Percentiles rank a stretch among this genome's conserved stretches.
These are phyloP conservation scores for Ulota crispa DNA, from an alignment of 225 moss, liverwort and hornwort species.

Conservation along the genomic window DNA sequence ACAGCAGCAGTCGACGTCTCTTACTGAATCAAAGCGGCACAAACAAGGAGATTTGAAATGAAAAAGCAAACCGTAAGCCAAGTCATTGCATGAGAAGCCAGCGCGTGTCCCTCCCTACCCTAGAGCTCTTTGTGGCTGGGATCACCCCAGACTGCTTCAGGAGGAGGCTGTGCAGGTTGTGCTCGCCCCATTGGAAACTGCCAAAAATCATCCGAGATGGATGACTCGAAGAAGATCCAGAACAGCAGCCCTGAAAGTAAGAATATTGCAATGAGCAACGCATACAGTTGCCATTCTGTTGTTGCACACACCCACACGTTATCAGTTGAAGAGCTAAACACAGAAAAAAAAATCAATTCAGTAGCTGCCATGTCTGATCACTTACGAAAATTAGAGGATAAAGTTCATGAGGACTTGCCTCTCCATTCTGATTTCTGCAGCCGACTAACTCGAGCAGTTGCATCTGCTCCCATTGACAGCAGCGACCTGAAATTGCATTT, in stretches of 20 bases:
- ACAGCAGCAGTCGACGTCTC: neutral
- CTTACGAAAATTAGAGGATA: neutral
- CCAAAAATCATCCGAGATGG: conserved; percentile 40
- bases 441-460: conserved; percentile 46
- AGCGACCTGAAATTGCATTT: conserved; percentile 37
- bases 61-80: neutral
- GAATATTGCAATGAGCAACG: conserved; percentile 40
- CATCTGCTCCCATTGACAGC: conserved; percentile 47
- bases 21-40: neutral
- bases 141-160: conserved; percentile 31
- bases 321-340: conserved; percentile 1
- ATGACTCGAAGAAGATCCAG: conserved; percentile 33
- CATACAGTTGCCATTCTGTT: conserved; percentile 62
- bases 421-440: conserved; percentile 47
- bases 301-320: neutral
- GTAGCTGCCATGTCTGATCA: neutral
- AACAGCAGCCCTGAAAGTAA: conserved; percentile 39
- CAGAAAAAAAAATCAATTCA: neutral
- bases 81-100: neutral
- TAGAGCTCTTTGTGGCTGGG: conserved; percentile 36
- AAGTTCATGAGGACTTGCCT: conserved; percentile 37
- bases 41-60: neutral
- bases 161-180: conserved; percentile 46
- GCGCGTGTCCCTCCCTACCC: neutral
- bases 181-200: conserved; percentile 53